Evolutionary conservation across 371 early-diverging fungal species (phyloP).

Genomic region (Rhizomucor miehei): DNA sequence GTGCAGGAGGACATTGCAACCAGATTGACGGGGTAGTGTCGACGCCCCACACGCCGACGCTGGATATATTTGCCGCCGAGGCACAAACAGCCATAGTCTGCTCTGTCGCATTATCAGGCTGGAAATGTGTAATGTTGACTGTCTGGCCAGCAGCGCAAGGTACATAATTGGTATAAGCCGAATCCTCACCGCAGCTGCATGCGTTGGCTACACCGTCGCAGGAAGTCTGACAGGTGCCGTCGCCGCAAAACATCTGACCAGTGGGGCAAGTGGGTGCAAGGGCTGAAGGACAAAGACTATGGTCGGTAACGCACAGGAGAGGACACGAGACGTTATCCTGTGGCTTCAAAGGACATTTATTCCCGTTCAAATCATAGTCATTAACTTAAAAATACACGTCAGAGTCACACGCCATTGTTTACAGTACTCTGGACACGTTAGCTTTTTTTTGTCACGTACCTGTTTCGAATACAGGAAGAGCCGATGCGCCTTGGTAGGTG

Average conservation of each 20-base stretch:
- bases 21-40: constrained; percentile 31
- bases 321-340: constrained; percentile 45
- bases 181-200: constrained; percentile 37
- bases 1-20: constrained; percentile 49
- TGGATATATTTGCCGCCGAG: constrained; percentile 14
- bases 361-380: constrained; percentile 46
- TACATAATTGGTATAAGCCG: constrained; percentile 21
- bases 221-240: constrained; percentile 52
- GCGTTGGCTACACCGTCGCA: constrained; percentile 43
- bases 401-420: not conserved
- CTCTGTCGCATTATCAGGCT: constrained; percentile 41
- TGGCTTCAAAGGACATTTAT: constrained; percentile 43
- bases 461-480: constrained; percentile 18
- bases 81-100: constrained; percentile 50
- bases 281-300: constrained; percentile 32
- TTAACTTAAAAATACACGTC: constrained; percentile 37
- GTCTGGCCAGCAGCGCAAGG: constrained; percentile 43
- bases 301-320: constrained; percentile 47
- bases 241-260: constrained; percentile 48
- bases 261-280: constrained; percentile 41
- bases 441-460: constrained; percentile 3
- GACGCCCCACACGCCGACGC: constrained; percentile 34
- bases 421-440: not conserved
- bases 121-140: constrained; percentile 49
- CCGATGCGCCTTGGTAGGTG: constrained; percentile 3